phyloP scores from a whole-genome alignment of 2,329 filamentous ascomycete genomes.

The Rasamsonia emersonii region DNA sequence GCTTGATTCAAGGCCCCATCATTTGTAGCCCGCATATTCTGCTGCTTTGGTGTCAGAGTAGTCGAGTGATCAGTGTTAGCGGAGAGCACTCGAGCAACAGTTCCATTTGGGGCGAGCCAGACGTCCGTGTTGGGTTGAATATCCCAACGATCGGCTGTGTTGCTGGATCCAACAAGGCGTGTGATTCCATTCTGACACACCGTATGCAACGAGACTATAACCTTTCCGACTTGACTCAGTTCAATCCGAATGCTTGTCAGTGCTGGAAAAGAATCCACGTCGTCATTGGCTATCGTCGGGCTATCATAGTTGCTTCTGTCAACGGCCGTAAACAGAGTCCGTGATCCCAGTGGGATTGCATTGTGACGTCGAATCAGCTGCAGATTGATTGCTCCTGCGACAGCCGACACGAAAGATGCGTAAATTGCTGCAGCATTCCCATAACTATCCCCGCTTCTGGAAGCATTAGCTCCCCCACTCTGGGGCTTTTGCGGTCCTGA shows the following conservation, averaged over 20 bases:
- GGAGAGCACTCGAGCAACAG: constrained; percentile 26
- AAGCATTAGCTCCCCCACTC: constrained; percentile 13
- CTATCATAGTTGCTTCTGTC: constrained; percentile 23
- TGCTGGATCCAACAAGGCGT: constrained; percentile 19
- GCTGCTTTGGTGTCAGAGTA: constrained; percentile 14
- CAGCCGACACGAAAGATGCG: constrained; percentile 31
- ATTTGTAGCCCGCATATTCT: constrained; percentile 5
- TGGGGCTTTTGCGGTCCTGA: constrained; percentile 16
- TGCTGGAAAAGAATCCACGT: constrained; percentile 17
- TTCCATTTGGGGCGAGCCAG: constrained; percentile 34
- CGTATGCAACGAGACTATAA: constrained; percentile 29
- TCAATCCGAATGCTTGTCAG: constrained; percentile 31
- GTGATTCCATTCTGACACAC: constrained; percentile 27
- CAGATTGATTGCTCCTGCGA: constrained; percentile 28
- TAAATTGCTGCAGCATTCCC: constrained; percentile 28
- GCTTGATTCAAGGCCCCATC: constrained; percentile 19
- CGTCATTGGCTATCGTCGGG: constrained; percentile 18
- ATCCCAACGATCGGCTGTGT: constrained; percentile 11
- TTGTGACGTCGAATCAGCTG: constrained; percentile 26
- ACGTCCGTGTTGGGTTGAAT: constrained; percentile 24
- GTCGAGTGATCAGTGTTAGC: constrained; percentile 14
- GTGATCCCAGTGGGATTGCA: constrained; percentile 32
- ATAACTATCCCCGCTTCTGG: constrained; percentile 22
- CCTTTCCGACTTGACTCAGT: constrained; percentile 26
- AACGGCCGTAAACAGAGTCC: constrained; percentile 30